Percentiles rank a stretch among this genome's conserved stretches.
These are phyloP conservation scores for Neurospora terricola DNA, from an alignment of 495 filamentous ascomycete genomes.

Conservation along the genomic window DNA sequence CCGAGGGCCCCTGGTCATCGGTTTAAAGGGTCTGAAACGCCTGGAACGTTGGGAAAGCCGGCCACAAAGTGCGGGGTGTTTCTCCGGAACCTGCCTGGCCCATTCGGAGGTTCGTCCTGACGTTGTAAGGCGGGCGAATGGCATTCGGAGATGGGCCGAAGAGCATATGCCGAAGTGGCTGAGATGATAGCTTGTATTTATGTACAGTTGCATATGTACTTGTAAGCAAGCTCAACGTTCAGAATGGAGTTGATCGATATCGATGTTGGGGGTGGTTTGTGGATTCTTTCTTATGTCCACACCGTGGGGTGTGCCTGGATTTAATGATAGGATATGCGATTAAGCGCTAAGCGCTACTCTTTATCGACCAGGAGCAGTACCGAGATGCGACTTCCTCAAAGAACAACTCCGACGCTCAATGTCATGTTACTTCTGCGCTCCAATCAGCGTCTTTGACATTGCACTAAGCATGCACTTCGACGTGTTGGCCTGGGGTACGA, in stretches of 20 bases:
- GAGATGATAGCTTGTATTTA: background rate
- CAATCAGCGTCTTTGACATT: background rate
- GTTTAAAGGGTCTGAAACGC: background rate
- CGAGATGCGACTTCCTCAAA: background rate
- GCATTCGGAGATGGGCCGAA: background rate
- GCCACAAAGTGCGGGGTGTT: background rate
- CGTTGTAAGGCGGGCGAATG: background rate
- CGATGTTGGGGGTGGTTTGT: background rate
- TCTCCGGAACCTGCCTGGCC: background rate
- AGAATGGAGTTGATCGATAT: background rate
- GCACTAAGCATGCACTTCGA: background rate
- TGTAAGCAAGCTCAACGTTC: background rate
- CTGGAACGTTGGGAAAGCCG: constrained; percentile 23
- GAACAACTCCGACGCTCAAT: background rate
- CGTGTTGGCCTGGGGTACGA: background rate
- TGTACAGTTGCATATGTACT: background rate
- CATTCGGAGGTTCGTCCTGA: background rate
- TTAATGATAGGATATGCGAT: background rate
- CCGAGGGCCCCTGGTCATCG: background rate
- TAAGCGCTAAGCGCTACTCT: background rate
- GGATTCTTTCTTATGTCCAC: background rate
- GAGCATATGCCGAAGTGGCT: background rate
- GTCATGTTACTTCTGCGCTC: background rate
- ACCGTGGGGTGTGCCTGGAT: background rate
- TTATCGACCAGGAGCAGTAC: background rate